These are phyloP conservation scores for Mucor lusitanicus DNA, from an alignment of 371 early-diverging fungal species.

Conservation along the genomic window DNA sequence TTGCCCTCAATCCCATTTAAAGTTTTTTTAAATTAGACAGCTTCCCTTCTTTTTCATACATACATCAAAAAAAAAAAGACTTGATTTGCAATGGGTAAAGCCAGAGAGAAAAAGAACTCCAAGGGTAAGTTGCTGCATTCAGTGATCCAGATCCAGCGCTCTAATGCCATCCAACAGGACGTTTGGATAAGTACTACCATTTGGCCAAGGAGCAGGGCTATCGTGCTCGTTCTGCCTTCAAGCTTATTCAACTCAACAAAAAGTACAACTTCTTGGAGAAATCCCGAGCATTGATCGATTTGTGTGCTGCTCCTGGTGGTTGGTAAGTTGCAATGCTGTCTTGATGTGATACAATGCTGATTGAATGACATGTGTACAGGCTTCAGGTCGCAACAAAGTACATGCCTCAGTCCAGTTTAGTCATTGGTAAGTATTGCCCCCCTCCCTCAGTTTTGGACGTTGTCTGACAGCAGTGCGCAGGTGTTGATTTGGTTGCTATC, in stretches of 20 bases:
- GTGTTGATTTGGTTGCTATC: slow-evolving; percentile 98
- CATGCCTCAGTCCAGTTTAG: slow-evolving; percentile 92
- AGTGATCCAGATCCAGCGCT: neutral
- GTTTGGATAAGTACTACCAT: slow-evolving; percentile 99
- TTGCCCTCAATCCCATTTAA: neutral
- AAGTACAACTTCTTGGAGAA: slow-evolving; percentile 97
- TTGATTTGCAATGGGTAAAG: slow-evolving; percentile 37
- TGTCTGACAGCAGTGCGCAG: slow-evolving; percentile 36
- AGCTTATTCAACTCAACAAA: slow-evolving; percentile 99
- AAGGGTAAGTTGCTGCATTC: slow-evolving; percentile 31
- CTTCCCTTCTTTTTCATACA: neutral
- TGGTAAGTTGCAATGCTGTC: slow-evolving; percentile 75
- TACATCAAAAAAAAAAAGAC: neutral
- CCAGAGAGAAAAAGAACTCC: slow-evolving; percentile 53
- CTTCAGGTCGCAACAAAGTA: slow-evolving; percentile 96
- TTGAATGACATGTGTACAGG: slow-evolving; percentile 30
- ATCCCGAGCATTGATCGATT: slow-evolving; percentile 93
- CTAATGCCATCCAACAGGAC: slow-evolving; percentile 52
- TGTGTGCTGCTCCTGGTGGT: slow-evolving; percentile 99
- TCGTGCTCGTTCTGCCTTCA: slow-evolving; percentile 99
- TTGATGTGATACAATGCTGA: slow-evolving; percentile 4
- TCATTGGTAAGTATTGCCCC: slow-evolving; percentile 69
- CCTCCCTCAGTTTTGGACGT: neutral
- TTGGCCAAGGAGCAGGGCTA: slow-evolving; percentile 99
- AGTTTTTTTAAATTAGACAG: slow-evolving; percentile 1